Percentiles rank a stretch among this genome's conserved stretches.
These are phyloP conservation scores for Hygrophila difformis DNA, from an alignment of 257 asterid genomes.

Conservation along the genomic window DNA sequence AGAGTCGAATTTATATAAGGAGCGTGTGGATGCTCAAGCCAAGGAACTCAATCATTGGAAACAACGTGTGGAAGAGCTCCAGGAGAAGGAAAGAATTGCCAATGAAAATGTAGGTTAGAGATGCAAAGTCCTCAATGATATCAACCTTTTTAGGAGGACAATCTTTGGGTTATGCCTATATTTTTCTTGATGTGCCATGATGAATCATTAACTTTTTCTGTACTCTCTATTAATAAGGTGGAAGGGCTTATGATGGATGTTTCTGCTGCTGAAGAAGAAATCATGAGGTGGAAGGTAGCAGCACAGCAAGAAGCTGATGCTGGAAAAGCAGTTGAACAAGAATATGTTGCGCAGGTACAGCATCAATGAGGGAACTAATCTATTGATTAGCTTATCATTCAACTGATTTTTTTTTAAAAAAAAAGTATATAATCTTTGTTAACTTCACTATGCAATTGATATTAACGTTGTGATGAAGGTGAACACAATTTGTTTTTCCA, in stretches of 20 bases:
- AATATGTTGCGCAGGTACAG: slow-evolving; percentile 62
- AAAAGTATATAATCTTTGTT: too few species aligned
- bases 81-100: slow-evolving; percentile 90
- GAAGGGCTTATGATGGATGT: slow-evolving; percentile 97
- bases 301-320: slow-evolving; percentile 99
- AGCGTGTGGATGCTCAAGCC: slow-evolving; percentile 62
- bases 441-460: too few species aligned
- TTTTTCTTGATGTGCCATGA: not conserved
- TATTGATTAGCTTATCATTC: too few species aligned
- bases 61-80: slow-evolving; percentile 74
- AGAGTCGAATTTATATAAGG: slow-evolving; percentile 69
- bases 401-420: too few species aligned
- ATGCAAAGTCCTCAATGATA: slow-evolving; percentile 10
- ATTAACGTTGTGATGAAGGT: too few species aligned
- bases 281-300: slow-evolving; percentile 85
- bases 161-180: not conserved
- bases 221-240: slow-evolving; percentile 37
- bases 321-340: slow-evolving; percentile 87
- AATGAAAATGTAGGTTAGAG: slow-evolving; percentile 75
- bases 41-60: slow-evolving; percentile 79
- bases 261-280: slow-evolving; percentile 92
- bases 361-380: not conserved
- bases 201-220: not conserved
- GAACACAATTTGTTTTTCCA: too few species aligned
- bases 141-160: slow-evolving; percentile 9